Evolutionary conservation across 169 alveolate species (phyloP), one percentile per base, ranked within the genome.

Genomic region (Perkinsus chesapeaki): DNA sequence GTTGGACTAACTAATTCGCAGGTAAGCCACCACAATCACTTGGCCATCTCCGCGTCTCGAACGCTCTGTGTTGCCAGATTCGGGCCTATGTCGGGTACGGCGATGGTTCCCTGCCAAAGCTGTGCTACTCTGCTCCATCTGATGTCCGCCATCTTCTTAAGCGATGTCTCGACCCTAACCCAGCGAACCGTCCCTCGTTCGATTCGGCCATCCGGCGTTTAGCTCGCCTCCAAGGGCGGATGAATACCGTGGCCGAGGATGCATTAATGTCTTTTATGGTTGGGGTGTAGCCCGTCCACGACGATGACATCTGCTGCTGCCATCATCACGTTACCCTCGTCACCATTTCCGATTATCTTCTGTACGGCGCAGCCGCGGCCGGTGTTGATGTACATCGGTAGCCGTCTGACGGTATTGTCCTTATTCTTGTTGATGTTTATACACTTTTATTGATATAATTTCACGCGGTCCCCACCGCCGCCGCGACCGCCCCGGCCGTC

Each of bases 181-280:
- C 82, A 20, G 82, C 82, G 37, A 60, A 60, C 23, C 82, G 82
- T 27, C 39, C 39, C 82, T 10, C 92, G 34, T 48, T 91, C 39
- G 60, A 90, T 48, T 60, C 91, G 48, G 91, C 38, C 91, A 39
- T 92, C 34, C 48, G 39, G 43, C 90, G 43, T 39, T 19, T 91
- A 48, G 39, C 92, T 91, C 72, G 73, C 37, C 73, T 73, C 19
- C 73, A 39, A 91, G 47, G 91, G 48, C 91, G 93, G 94, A 92
- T 82, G 73, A 94, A 94, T 38, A 91, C 94, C 3, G 93, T 93
- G 73, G 94, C 73, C 34, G 95, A 94, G 39, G 95, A 94, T 93
- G 95, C 95, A 20, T 91, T 94, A 34, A 94, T 94, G 39, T 94
- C 95, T 34, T 94, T 94, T 39, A 94, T 94, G 95, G 94, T 91